Evolutionary conservation across 192 early-diverging fungal species (phyloP), one percentile per base, ranked within the genome.

Genomic region (Umbelopsis sp.): DNA sequence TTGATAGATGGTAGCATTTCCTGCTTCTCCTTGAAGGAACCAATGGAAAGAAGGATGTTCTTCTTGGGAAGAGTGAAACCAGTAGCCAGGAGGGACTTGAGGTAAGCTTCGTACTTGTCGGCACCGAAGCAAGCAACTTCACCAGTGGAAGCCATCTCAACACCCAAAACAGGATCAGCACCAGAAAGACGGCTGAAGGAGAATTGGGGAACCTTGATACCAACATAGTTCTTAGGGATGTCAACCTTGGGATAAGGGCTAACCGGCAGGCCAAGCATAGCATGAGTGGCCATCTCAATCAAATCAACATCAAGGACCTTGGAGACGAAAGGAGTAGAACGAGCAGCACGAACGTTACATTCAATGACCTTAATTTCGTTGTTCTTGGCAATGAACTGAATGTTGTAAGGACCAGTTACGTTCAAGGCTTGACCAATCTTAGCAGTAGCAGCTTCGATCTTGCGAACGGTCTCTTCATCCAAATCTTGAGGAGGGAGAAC

Each of bases 311-410:
- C 95, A 17, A 95, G 83, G 7, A 98, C 96, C 87, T 99, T 99
- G 76, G 96, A 97, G 12, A 95, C 95, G 73, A 99, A 99, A 45
- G 97, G 97, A 88, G 97, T 97, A 36, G 95, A 97, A 31, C 97
- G 90, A 21, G 97, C 92, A 0, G 97, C 96, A 65, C 97, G 93
- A 43, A 99, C 89, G 74, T 99, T 99, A 83, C 97, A 99, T 81
- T 99, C 97, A 76, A 99, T 99, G 65, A 99, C 94, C 88, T 99
- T 99, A 85, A 99, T 95, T 80, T 98, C 96, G 77, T 96, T 97
- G 84, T 99, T 93, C 88, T 98, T 99, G 80, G 95, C 95, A 85
- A 99, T 97, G 75, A 99, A 96, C 84, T 99, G 97, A 79, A 99
- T 99, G 85, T 99, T 99, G 87, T 86, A 93, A 21, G 96, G 97